Evolutionary conservation across 345 rosid species (phyloP), one percentile per base, ranked within the genome.

Genomic region (Eucalyptus globulus): DNA sequence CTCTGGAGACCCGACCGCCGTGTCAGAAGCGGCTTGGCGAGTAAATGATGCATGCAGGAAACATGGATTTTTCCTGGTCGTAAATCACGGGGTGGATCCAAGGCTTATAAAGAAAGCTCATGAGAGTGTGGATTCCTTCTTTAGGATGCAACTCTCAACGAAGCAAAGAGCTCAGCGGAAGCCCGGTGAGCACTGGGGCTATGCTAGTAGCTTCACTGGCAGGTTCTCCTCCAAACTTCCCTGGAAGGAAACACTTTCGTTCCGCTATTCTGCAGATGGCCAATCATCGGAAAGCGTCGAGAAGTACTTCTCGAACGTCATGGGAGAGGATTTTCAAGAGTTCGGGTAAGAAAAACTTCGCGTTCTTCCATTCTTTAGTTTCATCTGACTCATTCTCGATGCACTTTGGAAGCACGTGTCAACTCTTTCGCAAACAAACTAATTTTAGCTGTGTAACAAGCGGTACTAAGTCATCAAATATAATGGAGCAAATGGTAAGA

Each of bases 191-290:
- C 87, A 85, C 88, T 94, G 94, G 21, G 99, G 99, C 47, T 97
- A 97, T 44, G 96, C 98, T 22, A 97, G 97, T 89, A 97, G 99
- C 91, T 97, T 96, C 89, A 94, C 96, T 29, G 97, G 98, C 22
- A 94, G 99, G 89, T 97, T 94, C 89, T 91, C 95, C 34, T 93
- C 95, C 24, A 97, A 95, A 90, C 96, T 97, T 88, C 99, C 99
- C 0, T 97, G 99, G 99, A 97, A 97, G 86, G 99, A 97, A 91
- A 97, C 99, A 2, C 92, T 97, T 17, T 95, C 99, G 56, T 95
- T 97, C 92, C 86, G 91, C 49, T 95, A 92, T 86, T 93, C 91
- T 4, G 95, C 91, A 1, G 95, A 92, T 60, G 80, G 88, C 24
- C 49, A 80, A 29, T 47, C 90, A 11, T 29, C 91, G 14, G 91